A percentile compares a stretch with the other conserved stretches of the same genome.
Conservation (phyloP, 257 asterid genomes). For the Phtheirospermum japonicum region DNA sequence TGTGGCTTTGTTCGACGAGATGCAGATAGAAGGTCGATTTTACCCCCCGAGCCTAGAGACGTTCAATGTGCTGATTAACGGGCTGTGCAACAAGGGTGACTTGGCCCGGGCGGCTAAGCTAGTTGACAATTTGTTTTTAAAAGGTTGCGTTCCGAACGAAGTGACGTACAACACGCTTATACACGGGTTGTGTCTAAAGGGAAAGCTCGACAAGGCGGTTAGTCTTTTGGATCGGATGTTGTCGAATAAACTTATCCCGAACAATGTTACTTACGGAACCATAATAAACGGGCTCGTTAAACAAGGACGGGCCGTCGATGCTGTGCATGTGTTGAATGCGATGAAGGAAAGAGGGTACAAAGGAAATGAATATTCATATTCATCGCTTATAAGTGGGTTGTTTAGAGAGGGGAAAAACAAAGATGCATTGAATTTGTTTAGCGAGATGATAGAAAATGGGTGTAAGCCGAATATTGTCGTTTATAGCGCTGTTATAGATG, state of each 20-base stretch:
- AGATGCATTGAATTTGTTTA: conserved; percentile 66
- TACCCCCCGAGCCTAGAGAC: conserved; percentile 59
- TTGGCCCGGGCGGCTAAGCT: conserved; percentile 69
- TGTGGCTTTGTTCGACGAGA: conserved; percentile 85
- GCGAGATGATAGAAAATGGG: conserved; percentile 58
- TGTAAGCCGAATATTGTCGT: conserved; percentile 67
- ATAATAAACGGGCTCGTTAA: conserved; percentile 76
- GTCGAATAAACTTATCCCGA: conserved; percentile 57
- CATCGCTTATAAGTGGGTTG: conserved; percentile 81
- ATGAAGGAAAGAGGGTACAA: conserved; percentile 74
- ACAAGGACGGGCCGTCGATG: conserved; percentile 67
- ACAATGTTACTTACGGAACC: conserved; percentile 78
- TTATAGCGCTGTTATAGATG: conserved; percentile 84
- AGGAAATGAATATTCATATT: conserved; percentile 61
- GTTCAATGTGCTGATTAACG: conserved; percentile 80
- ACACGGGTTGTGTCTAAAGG: conserved; percentile 81
- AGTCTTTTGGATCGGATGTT: conserved; percentile 71
- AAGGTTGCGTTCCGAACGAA: conserved; percentile 84
- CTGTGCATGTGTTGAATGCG: conserved; percentile 45
- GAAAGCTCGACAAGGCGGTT: conserved; percentile 78
- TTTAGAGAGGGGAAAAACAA: conserved; percentile 65
- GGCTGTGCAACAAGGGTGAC: conserved; percentile 85
- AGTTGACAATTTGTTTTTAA: conserved; percentile 85
- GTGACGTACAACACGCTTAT: conserved; percentile 92
- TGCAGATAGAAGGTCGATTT: conserved; percentile 68